Conservation (phyloP, 768 basidiomycete species). For the Favolaschia claudopus region DNA sequence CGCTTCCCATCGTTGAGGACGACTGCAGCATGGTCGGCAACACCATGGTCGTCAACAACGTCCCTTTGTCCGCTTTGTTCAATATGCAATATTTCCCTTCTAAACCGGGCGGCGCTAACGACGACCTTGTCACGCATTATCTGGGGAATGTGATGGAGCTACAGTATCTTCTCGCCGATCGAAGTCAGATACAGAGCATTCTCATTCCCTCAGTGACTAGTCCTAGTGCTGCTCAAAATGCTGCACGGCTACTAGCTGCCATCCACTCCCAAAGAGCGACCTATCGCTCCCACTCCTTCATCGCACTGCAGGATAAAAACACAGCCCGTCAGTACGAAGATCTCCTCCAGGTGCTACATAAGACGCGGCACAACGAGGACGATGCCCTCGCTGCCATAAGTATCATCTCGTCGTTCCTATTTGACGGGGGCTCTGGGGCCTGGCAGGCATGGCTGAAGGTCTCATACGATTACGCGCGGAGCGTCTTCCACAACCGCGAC, state of each 20-base stretch:
- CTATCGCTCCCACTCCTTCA: slow-evolving; percentile 27
- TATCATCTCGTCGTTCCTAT: slow-evolving; percentile 78
- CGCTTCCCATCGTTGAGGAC: neutral
- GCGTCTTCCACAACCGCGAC: slow-evolving; percentile 51
- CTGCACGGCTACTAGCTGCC: slow-evolving; percentile 69
- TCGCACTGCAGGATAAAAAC: slow-evolving; percentile 34
- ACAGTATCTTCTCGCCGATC: slow-evolving; percentile 75
- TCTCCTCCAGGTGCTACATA: slow-evolving; percentile 33
- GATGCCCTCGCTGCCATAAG: slow-evolving; percentile 84
- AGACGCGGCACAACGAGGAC: slow-evolving; percentile 52
- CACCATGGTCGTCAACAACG: too few species aligned
- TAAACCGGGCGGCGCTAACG: slow-evolving; percentile 18
- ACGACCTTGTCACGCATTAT: slow-evolving; percentile 53
- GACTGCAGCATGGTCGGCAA: too few species aligned
- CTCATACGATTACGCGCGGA: slow-evolving; percentile 62
- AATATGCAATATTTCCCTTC: neutral
- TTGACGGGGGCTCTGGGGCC: slow-evolving; percentile 74
- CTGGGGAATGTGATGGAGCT: slow-evolving; percentile 66
- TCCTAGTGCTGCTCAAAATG: slow-evolving; percentile 58
- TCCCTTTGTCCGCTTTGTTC: neutral
- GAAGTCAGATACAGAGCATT: slow-evolving; percentile 48
- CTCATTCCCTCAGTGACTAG: slow-evolving; percentile 60
- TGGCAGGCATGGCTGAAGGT: slow-evolving; percentile 75
- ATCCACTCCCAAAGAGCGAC: slow-evolving; percentile 52
- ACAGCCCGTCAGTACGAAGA: slow-evolving; percentile 34